Evolutionary conservation across 2,329 filamentous ascomycete genomes (phyloP).

Genomic region (Verticillium albo-atrum): DNA sequence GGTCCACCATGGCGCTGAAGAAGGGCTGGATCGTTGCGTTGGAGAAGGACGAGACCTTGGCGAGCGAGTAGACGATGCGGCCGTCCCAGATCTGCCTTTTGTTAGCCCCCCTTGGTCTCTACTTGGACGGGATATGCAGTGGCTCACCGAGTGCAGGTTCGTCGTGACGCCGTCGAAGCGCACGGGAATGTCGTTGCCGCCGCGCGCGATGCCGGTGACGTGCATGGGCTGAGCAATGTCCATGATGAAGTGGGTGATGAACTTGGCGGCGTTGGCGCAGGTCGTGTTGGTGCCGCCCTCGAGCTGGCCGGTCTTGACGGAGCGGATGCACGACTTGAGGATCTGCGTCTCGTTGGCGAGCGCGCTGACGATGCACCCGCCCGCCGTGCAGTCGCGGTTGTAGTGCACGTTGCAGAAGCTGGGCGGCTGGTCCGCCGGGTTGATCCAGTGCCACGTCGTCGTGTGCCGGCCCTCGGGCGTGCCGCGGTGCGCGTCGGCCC

Average conservation of each 20-base stretch:
- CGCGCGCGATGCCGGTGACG: slow-evolving; percentile 11
- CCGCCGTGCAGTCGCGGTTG: slow-evolving; percentile 11
- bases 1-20: slow-evolving; percentile 1
- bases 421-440: slow-evolving; percentile 10
- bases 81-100: slow-evolving; percentile 1
- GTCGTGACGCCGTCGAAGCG: slow-evolving; percentile 43
- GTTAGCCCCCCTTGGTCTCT: neutral
- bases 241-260: slow-evolving; percentile 14
- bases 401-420: slow-evolving; percentile 11
- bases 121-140: neutral
- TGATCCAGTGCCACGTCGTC: slow-evolving; percentile 14
- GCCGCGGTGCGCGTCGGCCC: slow-evolving; percentile 11
- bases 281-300: slow-evolving; percentile 14
- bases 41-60: neutral
- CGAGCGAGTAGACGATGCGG: slow-evolving; percentile 3
- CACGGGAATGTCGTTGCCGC: slow-evolving; percentile 37
- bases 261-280: slow-evolving; percentile 18
- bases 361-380: slow-evolving; percentile 12
- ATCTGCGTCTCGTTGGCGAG: slow-evolving; percentile 9
- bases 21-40: neutral
- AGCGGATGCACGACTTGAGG: slow-evolving; percentile 1
- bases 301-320: slow-evolving; percentile 16
- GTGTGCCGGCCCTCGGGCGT: slow-evolving; percentile 10
- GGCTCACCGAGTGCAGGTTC: slow-evolving; percentile 49
- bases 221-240: slow-evolving; percentile 13